A percentile compares a stretch with the other conserved stretches of the same genome.
Conservation (phyloP, 2,329 filamentous ascomycete genomes). For the Zymoseptoria brevis region DNA sequence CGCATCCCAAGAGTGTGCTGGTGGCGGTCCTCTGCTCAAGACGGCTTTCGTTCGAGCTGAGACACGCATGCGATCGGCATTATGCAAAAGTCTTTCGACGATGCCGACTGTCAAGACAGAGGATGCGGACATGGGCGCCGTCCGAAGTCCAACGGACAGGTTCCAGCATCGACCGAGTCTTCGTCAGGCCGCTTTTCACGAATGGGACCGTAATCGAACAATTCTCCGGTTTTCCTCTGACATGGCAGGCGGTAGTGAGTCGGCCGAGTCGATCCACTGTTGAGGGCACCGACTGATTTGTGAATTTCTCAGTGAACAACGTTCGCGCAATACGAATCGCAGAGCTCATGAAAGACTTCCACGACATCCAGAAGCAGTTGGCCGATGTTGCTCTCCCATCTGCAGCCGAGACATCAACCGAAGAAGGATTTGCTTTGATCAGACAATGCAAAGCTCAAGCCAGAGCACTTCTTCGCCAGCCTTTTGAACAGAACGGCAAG, state of each 20-base stretch:
- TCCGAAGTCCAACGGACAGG: neutral
- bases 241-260: conserved; percentile 51
- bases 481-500: conserved; percentile 33
- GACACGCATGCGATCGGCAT: neutral
- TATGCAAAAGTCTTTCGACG: neutral
- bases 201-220: neutral
- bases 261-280: neutral
- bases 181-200: neutral
- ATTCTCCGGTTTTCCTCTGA: conserved; percentile 2
- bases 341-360: conserved; percentile 58
- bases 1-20: neutral
- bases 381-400: conserved; percentile 45
- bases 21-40: neutral
- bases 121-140: neutral
- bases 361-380: conserved; percentile 53
- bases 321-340: conserved; percentile 54
- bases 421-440: conserved; percentile 52
- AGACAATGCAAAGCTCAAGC: conserved; percentile 49
- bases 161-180: neutral
- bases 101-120: neutral
- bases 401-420: conserved; percentile 46
- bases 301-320: conserved; percentile 49
- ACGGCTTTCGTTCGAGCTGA: neutral
- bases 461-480: conserved; percentile 46
- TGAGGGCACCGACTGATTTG: neutral